Conservation (phyloP, 2,329 filamentous ascomycete genomes). For the Aspergillus quadricinctus region DNA sequence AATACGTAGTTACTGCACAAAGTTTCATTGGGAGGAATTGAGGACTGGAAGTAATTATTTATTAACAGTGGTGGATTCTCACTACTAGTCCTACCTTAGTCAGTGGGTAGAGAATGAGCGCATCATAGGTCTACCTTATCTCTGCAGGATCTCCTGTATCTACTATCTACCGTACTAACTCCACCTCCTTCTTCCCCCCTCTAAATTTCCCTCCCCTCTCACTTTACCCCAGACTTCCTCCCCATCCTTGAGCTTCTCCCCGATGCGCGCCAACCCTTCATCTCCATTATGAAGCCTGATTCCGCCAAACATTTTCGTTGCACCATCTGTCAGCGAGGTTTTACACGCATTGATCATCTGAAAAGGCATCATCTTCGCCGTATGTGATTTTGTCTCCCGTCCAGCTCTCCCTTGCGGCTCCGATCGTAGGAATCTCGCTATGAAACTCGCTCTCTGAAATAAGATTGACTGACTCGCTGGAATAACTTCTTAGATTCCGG, state of each 20-base stretch:
- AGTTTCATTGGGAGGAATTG: too few species aligned
- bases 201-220: conserved; percentile 11
- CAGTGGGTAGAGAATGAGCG: too few species aligned
- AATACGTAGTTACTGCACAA: too few species aligned
- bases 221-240: conserved; percentile 14
- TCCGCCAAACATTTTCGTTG: conserved; percentile 42
- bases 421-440: background rate
- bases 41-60: too few species aligned
- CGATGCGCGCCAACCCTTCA: conserved; percentile 15
- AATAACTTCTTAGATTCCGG: conserved; percentile 37
- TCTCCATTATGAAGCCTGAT: conserved; percentile 28
- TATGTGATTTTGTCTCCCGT: conserved; percentile 22
- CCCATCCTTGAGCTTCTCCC: conserved; percentile 17
- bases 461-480: conserved; percentile 12
- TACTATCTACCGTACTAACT: background rate
- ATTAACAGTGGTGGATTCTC: too few species aligned
- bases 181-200: conserved; percentile 2
- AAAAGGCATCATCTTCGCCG: conserved; percentile 46
- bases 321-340: conserved; percentile 41
- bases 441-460: background rate
- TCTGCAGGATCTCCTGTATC: conserved; percentile 1
- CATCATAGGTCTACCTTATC: background rate
- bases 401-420: background rate
- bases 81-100: too few species aligned
- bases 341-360: conserved; percentile 47